Conservation (phyloP, 2,329 filamentous ascomycete genomes). For the Furcasterigmium furcatum region DNA sequence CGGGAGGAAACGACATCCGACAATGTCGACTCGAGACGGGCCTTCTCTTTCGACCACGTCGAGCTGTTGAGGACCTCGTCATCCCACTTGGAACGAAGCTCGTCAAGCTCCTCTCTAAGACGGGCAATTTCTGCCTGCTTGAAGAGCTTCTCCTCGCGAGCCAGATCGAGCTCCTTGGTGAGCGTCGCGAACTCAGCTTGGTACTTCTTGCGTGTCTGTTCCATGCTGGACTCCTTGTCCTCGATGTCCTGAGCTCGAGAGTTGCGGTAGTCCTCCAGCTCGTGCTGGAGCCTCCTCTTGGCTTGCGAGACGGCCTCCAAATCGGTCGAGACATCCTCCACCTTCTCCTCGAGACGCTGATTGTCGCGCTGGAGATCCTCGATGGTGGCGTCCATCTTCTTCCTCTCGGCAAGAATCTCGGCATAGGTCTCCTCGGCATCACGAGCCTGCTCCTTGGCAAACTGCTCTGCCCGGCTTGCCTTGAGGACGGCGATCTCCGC, state of each 20-base stretch:
- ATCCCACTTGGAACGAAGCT: conserved; percentile 94
- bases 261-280: conserved; percentile 94
- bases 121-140: conserved; percentile 84
- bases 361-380: conserved; percentile 89
- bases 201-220: conserved; percentile 97
- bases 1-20: conserved; percentile 87
- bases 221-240: conserved; percentile 92
- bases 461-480: conserved; percentile 86
- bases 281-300: conserved; percentile 92
- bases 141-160: conserved; percentile 83
- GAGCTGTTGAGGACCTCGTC: conserved; percentile 97
- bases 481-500: conserved; percentile 95
- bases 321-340: conserved; percentile 90
- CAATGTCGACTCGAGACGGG: conserved; percentile 83
- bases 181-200: conserved; percentile 87
- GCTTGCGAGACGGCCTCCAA: conserved; percentile 80
- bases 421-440: conserved; percentile 92
- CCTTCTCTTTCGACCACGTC: conserved; percentile 97
- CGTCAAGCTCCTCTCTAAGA: conserved; percentile 92
- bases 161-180: conserved; percentile 88
- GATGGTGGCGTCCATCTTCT: conserved; percentile 81
- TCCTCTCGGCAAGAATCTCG: conserved; percentile 85
- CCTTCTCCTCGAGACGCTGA: conserved; percentile 83
- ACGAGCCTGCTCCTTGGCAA: conserved; percentile 83
- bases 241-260: conserved; percentile 95